phyloP scores from a whole-genome alignment of 2,329 filamentous ascomycete genomes.

The Leptographium flavum region DNA sequence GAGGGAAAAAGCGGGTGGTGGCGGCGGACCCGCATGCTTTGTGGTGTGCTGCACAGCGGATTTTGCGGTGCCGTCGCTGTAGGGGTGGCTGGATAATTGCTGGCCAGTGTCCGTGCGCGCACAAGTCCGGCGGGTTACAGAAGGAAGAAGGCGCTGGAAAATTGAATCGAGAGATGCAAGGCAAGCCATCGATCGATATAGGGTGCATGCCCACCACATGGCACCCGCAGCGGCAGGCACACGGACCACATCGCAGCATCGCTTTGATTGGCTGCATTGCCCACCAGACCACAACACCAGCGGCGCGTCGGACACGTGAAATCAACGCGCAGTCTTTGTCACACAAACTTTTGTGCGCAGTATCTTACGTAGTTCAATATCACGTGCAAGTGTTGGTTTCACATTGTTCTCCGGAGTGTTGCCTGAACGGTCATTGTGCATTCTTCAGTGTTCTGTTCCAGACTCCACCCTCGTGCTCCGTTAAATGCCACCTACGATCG shows the following conservation, averaged over 20 bases:
- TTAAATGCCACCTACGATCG: no score
- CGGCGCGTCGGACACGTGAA: conserved; percentile 11
- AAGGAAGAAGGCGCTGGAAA: not conserved
- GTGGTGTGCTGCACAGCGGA: not conserved
- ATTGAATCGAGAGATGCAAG: no score
- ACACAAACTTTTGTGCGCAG: no score
- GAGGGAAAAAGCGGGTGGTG: not conserved
- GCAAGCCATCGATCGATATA: not conserved
- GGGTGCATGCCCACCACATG: not conserved
- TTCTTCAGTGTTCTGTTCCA: no score
- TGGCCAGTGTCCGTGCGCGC: not conserved
- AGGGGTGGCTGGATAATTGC: not conserved
- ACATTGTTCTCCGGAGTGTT: no score
- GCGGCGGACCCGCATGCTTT: not conserved
- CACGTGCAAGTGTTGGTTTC: no score
- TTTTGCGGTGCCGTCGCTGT: not conserved
- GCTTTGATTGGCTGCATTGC: conserved; percentile 6
- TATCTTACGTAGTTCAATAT: no score
- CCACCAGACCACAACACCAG: conserved; percentile 4
- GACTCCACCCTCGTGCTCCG: no score
- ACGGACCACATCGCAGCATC: not conserved
- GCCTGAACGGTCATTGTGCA: no score
- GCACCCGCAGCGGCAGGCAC: not conserved
- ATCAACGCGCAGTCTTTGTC: conserved; percentile 9
- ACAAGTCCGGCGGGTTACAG: not conserved